Base-by-base conservation (phyloP, 176 grass and related monocot genomes). In the Chloris gayana region DNA sequence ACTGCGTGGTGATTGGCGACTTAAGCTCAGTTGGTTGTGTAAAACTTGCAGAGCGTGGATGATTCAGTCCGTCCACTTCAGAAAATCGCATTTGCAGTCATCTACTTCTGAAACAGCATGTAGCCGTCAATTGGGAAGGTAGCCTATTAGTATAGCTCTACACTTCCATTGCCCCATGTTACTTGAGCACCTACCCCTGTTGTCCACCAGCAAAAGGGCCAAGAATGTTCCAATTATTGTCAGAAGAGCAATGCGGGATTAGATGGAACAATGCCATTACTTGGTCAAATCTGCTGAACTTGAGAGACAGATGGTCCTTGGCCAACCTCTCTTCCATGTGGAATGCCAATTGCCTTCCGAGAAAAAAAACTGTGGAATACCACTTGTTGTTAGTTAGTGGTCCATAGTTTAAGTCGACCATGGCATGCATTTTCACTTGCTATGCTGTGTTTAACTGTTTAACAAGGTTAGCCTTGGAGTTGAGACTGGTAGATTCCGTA, bases 301-400 rank as follows among this genome's bases (percentile, higher is more conserved):
- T 30, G 47, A 60, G 86, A 34, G 87, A 84, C 87, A 80, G 87
- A 85, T 76, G 56, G 87, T 89, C 64, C 64, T 81, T 76, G 64
- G 76, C 82, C 82, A 85, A 26, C 71, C 58, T 58, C 65, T 80
- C 7, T 58, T 80, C 82, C 82, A 89, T 76, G 87, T 89, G 81
- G 53, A 56, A 26, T 56, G 6, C 84, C n/a, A n/a, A n/a, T n/a
- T n/a, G n/a, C n/a, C n/a, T n/a, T n/a, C n/a, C n/a, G n/a, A n/a
- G n/a, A n/a, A n/a, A n/a, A n/a, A n/a, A n/a, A n/a, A n/a, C n/a
- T n/a, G n/a, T n/a, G 81, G 53, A 56, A 26, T 45, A 1, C 5
- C 69, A 54, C 12, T 8, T 13, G 11, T 5, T 5, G 6, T 49
- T 37, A 81, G 77, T 66, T 81, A 34, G 78, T 12, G 9, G 12